Percentiles rank a stretch among this genome's conserved stretches.
phyloP scores from a whole-genome alignment of 352 stramenopile species.

The Globisporangium emineosum region DNA sequence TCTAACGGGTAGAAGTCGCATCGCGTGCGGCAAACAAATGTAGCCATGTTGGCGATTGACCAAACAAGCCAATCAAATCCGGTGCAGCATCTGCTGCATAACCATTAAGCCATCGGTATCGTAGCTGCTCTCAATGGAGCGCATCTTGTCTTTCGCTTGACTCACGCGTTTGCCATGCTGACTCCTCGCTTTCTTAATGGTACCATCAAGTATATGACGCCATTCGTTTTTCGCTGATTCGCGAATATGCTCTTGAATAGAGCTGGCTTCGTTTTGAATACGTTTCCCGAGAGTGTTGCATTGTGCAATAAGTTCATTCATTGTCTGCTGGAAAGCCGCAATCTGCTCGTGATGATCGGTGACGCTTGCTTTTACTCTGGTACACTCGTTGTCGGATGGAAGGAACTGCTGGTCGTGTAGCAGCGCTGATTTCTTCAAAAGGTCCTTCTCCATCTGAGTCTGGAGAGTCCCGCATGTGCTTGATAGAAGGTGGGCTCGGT shows the following conservation, averaged over 20 bases:
- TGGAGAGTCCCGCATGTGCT: neutral
- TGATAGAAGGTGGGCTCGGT: conserved; percentile 6
- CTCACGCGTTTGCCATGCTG: conserved; percentile 10
- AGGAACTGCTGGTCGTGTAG: conserved; percentile 6
- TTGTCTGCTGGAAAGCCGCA: neutral
- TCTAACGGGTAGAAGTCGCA: neutral
- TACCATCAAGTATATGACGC: conserved; percentile 11
- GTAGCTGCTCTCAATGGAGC: conserved; percentile 29
- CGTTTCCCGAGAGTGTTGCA: neutral
- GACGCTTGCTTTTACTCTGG: neutral
- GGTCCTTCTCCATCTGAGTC: conserved; percentile 6
- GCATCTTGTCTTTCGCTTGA: conserved; percentile 24
- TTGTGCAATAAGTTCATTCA: conserved; percentile 2
- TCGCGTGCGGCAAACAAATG: neutral
- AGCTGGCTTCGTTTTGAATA: neutral
- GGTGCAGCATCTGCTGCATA: conserved; percentile 38
- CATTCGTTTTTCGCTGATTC: conserved; percentile 11
- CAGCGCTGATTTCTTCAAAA: conserved; percentile 3
- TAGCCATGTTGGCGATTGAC: neutral
- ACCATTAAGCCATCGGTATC: conserved; percentile 30
- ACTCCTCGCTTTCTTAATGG: conserved; percentile 23
- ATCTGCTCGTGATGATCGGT: conserved; percentile 1
- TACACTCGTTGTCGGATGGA: neutral
- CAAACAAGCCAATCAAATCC: conserved; percentile 12
- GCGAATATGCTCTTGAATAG: neutral